Base-by-base conservation (phyloP, 176 grass and related monocot species). In the Tillandsia fasciculata region DNA sequence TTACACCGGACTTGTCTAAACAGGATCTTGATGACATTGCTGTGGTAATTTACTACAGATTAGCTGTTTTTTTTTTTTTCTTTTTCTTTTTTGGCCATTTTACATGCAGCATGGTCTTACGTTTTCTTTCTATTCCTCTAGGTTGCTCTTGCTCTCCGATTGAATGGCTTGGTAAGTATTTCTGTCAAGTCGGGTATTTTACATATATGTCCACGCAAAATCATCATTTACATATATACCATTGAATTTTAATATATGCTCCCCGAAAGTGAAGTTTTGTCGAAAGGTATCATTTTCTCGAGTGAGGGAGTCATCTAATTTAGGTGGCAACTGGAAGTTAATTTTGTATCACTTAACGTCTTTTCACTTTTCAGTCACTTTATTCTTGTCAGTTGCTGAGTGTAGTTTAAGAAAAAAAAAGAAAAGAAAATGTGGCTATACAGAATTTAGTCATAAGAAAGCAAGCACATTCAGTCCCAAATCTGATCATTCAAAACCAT, bases 11-110 rank as follows among this genome's bases (percentile, higher is more conserved):
- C 81, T 81, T 99, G 66, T 90, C 87, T 79, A 99, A 93, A 75
- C 81, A 99, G 64, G 89, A 99, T 74, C 86, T 99, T 20, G 94
- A 99, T 53, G 89, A 99, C 77, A 99, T 99, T 90, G 89, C 89
- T 52, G 94, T 77, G 0, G 89, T 93, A 83, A 77, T 50, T 69
- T 80, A 23, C 66, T 80, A 63, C 3, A 15, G 13, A 12, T 50
- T 26, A 42, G 48, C 13, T 24, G 7, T 70, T 22, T 50, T 17
- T 33, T 73, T n/a, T 67, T 66, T 80, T 1, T n/a, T n/a, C 11
- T 18, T 67, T 73, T 66, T 72, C 2, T 17, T 63, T 11, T 10
- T 33, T 70, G 6, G 33, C 33, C 33, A 42, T 10, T 0, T 51
- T 28, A 50, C 54, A 14, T 73, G 12, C 23, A 81, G 27, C 50